These are phyloP conservation scores for Zygosaccharomyces sapae DNA, from an alignment of 1,139 yeast species.

Conservation along the genomic window DNA sequence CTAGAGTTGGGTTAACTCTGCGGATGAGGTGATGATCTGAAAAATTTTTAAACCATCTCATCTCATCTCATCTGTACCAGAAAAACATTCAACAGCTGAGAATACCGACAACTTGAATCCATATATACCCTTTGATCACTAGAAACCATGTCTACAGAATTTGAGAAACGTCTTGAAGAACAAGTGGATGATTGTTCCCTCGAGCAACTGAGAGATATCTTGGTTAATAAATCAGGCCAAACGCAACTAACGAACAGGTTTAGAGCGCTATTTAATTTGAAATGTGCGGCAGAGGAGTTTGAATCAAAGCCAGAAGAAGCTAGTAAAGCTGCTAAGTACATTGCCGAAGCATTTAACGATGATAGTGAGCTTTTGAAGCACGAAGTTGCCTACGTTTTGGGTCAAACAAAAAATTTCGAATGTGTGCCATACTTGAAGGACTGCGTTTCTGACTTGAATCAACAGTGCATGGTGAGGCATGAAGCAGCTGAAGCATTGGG, in stretches of 20 bases:
- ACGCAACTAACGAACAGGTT: conserved; percentile 79
- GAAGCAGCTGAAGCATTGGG: conserved; percentile 99
- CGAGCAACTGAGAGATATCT: conserved; percentile 67
- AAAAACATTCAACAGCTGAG: neutral
- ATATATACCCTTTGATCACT: neutral
- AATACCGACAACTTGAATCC: neutral
- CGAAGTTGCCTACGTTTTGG: conserved; percentile 97
- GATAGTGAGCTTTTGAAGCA: conserved; percentile 88
- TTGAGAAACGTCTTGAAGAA: conserved; percentile 36
- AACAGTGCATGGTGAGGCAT: conserved; percentile 95
- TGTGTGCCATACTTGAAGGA: conserved; percentile 73
- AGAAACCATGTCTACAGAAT: conserved; percentile 35
- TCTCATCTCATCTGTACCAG: neutral
- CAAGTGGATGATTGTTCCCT: conserved; percentile 46
- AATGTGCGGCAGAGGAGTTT: conserved; percentile 69
- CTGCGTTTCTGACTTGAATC: conserved; percentile 62
- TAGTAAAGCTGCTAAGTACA: conserved; percentile 71
- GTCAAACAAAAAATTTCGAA: conserved; percentile 81
- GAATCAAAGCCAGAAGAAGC: conserved; percentile 47
- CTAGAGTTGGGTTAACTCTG: neutral
- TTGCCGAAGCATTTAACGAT: conserved; percentile 79
- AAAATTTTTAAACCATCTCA: conserved; percentile 5
- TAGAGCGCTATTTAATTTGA: conserved; percentile 88
- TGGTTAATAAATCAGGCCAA: conserved; percentile 59
- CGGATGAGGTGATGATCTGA: conserved; percentile 7